Percentiles rank a stretch among this genome's conserved stretches.
These are phyloP conservation scores for Bifiguratus adelaidae DNA, from an alignment of 192 early-diverging fungal species.

Conservation along the genomic window DNA sequence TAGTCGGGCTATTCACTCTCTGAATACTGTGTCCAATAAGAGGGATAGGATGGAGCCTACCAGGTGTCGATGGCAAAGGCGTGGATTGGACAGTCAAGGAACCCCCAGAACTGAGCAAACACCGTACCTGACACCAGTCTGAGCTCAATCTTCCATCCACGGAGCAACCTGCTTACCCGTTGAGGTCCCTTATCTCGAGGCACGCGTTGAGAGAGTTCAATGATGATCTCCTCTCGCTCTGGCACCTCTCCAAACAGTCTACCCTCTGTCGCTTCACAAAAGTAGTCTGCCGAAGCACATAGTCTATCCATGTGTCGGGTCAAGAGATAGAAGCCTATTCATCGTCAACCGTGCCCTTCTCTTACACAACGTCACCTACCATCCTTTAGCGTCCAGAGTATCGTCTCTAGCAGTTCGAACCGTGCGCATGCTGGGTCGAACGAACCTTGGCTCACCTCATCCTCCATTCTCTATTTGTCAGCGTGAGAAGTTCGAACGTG, in stretches of 20 bases:
- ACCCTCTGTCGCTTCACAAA: neutral
- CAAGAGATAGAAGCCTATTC: constrained; percentile 8
- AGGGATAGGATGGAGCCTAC: neutral
- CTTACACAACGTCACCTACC: no score
- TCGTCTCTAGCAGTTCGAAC: no score
- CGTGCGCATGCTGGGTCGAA: no score
- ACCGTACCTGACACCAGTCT: constrained; percentile 7
- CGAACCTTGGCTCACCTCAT: no score
- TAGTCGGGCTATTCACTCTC: neutral
- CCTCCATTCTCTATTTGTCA: no score
- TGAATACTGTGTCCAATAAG: neutral
- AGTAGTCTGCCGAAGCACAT: neutral
- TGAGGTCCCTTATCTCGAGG: neutral
- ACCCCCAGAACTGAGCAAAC: constrained; percentile 1
- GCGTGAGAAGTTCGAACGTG: no score
- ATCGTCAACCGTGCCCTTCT: no score
- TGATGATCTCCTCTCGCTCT: neutral
- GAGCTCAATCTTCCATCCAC: no score
- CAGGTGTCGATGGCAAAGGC: neutral
- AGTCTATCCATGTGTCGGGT: constrained; percentile 4
- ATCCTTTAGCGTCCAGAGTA: no score
- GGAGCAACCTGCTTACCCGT: no score
- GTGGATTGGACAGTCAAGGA: constrained; percentile 6
- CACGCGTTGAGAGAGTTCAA: neutral
- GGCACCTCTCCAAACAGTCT: neutral